These are phyloP conservation scores for Peronosclerospora sorghi DNA, from an alignment of 352 stramenopile genomes.

Conservation along the genomic window DNA sequence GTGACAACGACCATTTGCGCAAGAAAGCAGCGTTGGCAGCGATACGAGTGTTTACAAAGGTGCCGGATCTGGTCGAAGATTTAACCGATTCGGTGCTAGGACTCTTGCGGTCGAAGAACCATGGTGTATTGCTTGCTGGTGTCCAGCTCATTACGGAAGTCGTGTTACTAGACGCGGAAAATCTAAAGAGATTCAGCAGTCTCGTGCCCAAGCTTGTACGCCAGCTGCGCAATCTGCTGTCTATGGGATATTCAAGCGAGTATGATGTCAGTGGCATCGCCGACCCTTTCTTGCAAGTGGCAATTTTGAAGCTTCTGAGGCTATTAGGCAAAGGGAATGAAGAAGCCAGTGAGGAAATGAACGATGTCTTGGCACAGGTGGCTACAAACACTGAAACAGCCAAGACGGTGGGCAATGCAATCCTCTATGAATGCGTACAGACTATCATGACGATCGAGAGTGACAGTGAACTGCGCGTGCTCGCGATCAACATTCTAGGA, in stretches of 20 bases:
- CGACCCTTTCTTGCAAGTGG: conserved; percentile 96
- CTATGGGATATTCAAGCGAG: conserved; percentile 96
- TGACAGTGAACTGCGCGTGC: conserved; percentile 92
- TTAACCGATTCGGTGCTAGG: conserved; percentile 93
- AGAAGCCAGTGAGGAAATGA: conserved; percentile 88
- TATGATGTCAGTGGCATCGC: conserved; percentile 98
- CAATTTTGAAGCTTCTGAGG: conserved; percentile 86
- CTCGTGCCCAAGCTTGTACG: conserved; percentile 71
- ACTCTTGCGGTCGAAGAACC: conserved; percentile 92
- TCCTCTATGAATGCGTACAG: conserved; percentile 98
- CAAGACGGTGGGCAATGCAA: conserved; percentile 98
- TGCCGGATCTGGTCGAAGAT: conserved; percentile 97
- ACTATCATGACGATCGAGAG: conserved; percentile 98
- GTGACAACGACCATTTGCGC: conserved; percentile 91
- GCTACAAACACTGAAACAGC: conserved; percentile 99
- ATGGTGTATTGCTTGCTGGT: conserved; percentile 95
- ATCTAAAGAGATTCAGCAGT: conserved; percentile 62
- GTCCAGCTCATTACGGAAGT: conserved; percentile 95
- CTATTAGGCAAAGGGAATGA: conserved; percentile 93
- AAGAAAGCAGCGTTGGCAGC: conserved; percentile 97
- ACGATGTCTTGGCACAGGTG: conserved; percentile 98
- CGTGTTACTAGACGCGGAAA: conserved; percentile 64
- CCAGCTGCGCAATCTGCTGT: conserved; percentile 92
- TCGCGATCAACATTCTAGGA: conserved; percentile 99
- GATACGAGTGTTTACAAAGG: conserved; percentile 88